Base-by-base conservation (phyloP, 345 rosid genomes). In the Lepidium aucheri region DNA sequence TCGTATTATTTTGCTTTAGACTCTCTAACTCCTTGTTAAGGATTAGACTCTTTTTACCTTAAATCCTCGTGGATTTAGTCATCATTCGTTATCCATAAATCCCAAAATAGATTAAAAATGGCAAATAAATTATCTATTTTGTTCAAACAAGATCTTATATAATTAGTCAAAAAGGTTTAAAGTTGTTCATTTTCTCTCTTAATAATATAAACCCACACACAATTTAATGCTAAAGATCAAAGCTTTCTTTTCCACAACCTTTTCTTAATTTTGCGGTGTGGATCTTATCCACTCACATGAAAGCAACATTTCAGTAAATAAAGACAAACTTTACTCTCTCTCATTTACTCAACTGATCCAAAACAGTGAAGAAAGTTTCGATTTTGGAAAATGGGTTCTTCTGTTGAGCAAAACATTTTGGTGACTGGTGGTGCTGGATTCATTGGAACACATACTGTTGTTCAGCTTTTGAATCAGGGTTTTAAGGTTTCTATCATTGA, bases 401-500 rank as follows among this genome's bases (percentile, higher is more conserved):
- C 74, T n/a, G 73, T 74, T 11, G 86, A 75, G 39, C 81, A 74
- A 70, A 76, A 64, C 17, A 80, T 94, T 68, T 86, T 94, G 55
- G 99, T 94, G 26, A 94, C 99, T 18, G 97, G 97, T 32, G 96
- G 99, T 33, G 99, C 99, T 59, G 99, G 99, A 9, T 94, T 90
- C 78, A 88, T 94, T 53, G 97, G 99, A 1, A 88, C 95, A 24
- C 97, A 94, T 76, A 85, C 96, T 20, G 90, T 80, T 39, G 85
- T 90, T 36, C 96, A 86, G 84, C 97, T 94, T 12, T 87, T 94
- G 47, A 76, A 80, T 10, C 86, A 75, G 30, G 95, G 96, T 38
- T 94, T 85, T 74, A 80, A 67, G 72, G 99, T 94, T 64, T 68
- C 87, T 2, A 81, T 94, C 70, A 82, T 94, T 53, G 99, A 94